Evolutionary conservation across 1,284 basidiomycete species (phyloP).

Genomic region (Inonotus hispidus): DNA sequence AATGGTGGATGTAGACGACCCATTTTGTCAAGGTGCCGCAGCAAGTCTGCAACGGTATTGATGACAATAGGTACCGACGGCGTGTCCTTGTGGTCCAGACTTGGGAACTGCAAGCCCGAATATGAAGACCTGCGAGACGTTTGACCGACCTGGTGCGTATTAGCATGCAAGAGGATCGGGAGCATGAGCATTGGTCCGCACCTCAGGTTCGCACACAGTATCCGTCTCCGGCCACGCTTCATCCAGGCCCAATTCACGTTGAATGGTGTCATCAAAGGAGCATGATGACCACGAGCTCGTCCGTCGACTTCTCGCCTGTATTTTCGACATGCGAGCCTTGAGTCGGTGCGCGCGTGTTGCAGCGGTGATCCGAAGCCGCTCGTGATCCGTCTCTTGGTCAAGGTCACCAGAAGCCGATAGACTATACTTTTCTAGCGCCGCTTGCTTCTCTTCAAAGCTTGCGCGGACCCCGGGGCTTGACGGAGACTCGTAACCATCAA

Average conservation of each 20-base stretch:
- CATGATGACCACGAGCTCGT: neutral
- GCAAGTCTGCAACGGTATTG: conserved; percentile 7
- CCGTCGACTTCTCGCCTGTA: neutral
- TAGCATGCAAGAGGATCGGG: neutral
- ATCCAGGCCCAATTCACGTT: neutral
- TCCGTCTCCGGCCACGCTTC: neutral
- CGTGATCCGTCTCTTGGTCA: neutral
- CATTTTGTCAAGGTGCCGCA: neutral
- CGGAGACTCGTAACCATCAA: neutral
- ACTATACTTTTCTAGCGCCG: conserved; percentile 2
- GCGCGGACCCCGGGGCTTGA: neutral
- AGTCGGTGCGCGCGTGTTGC: neutral
- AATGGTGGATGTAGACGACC: neutral
- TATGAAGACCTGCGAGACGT: neutral
- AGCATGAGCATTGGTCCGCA: neutral
- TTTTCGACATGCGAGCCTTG: conserved; percentile 4
- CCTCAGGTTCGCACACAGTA: neutral
- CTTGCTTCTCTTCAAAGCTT: conserved; percentile 2
- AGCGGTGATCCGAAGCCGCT: conserved; percentile 6
- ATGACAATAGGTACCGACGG: neutral
- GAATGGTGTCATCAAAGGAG: neutral
- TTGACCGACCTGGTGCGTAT: neutral
- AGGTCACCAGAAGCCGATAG: conserved; percentile 12
- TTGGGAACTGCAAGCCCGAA: neutral
- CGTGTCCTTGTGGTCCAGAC: neutral